Conservation (phyloP, 352 stramenopile genomes). For the Pythium scleroteichum region DNA sequence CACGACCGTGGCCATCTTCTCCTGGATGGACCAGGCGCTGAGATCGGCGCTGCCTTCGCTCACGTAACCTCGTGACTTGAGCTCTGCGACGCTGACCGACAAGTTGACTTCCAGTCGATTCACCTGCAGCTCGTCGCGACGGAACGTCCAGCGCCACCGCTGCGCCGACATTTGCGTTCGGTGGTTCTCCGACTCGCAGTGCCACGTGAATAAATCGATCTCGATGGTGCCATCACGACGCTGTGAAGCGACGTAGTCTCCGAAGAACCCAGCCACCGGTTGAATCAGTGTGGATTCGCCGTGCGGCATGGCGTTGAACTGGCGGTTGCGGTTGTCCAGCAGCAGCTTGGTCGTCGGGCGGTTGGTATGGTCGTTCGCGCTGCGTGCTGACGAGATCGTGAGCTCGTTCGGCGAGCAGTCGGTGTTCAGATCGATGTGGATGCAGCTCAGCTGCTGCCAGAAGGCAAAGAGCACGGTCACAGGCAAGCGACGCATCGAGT, state of each 20-base stretch:
- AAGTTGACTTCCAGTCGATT: slow-evolving; percentile 9
- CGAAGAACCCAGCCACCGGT: not conserved
- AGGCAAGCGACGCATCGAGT: not conserved
- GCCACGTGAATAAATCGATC: slow-evolving; percentile 13
- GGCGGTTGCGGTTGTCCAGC: slow-evolving; percentile 15
- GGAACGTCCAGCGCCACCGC: slow-evolving; percentile 5
- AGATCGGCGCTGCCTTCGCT: not conserved
- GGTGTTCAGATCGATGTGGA: slow-evolving; percentile 13
- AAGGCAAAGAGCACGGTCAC: slow-evolving; percentile 16
- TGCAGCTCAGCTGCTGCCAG: slow-evolving; percentile 14
- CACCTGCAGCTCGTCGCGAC: not conserved
- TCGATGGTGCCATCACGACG: slow-evolving; percentile 10
- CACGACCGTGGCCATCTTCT: not conserved
- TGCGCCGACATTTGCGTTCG: not conserved
- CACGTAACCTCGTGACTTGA: not conserved
- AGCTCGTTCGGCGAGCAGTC: slow-evolving; percentile 2
- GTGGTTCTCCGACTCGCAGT: not conserved
- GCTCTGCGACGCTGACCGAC: not conserved
- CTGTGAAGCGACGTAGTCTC: slow-evolving; percentile 10
- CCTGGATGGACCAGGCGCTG: not conserved
- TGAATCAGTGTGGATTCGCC: slow-evolving; percentile 10
- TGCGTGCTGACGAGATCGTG: not conserved
- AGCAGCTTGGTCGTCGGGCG: slow-evolving; percentile 1
- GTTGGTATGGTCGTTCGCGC: not conserved
- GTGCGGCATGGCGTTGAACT: slow-evolving; percentile 9